A percentile compares a stretch with the other conserved stretches of the same genome.
These are phyloP conservation scores for Asterella californica DNA, from an alignment of 225 moss, liverwort and hornwort genomes.

Conservation along the genomic window DNA sequence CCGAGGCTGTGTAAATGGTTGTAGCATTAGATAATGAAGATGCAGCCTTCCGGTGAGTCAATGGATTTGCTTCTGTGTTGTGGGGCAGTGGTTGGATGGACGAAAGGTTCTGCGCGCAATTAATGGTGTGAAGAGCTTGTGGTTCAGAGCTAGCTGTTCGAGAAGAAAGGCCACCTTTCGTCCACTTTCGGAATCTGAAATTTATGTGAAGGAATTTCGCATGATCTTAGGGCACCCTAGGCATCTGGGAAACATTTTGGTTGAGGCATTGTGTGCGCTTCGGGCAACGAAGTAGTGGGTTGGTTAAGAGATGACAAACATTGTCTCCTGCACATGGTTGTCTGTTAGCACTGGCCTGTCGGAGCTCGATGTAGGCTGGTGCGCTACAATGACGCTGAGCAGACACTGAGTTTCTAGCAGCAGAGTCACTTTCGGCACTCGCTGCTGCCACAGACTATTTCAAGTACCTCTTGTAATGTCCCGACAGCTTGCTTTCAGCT, in stretches of 20 bases:
- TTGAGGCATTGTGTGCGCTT: slow-evolving; percentile 30
- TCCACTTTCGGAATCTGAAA: neutral
- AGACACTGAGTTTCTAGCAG: slow-evolving; percentile 31
- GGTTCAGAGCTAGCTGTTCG: slow-evolving; percentile 7
- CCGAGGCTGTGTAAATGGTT: slow-evolving; percentile 21
- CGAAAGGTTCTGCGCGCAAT: slow-evolving; percentile 27
- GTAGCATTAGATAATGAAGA: slow-evolving; percentile 25
- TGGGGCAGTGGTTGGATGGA: slow-evolving; percentile 30
- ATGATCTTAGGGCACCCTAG: slow-evolving; percentile 3
- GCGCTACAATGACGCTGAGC: slow-evolving; percentile 33
- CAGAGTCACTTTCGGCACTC: slow-evolving; percentile 33
- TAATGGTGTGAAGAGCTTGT: slow-evolving; percentile 23
- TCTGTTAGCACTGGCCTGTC: slow-evolving; percentile 34
- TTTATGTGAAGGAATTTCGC: neutral
- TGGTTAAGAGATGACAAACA: slow-evolving; percentile 31
- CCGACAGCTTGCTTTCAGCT: slow-evolving; percentile 42
- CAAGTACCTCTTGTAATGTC: slow-evolving; percentile 44
- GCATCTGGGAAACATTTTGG: slow-evolving; percentile 8
- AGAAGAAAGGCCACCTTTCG: slow-evolving; percentile 15
- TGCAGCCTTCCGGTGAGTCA: slow-evolving; percentile 19
- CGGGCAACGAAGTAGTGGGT: slow-evolving; percentile 34
- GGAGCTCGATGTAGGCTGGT: slow-evolving; percentile 33
- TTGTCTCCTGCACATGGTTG: slow-evolving; percentile 26
- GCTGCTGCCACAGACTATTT: slow-evolving; percentile 39
- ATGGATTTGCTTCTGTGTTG: slow-evolving; percentile 24